Evolutionary conservation across 108 stramenopile species (phyloP).

Genomic region (Cylindrotheca fusiformis): DNA sequence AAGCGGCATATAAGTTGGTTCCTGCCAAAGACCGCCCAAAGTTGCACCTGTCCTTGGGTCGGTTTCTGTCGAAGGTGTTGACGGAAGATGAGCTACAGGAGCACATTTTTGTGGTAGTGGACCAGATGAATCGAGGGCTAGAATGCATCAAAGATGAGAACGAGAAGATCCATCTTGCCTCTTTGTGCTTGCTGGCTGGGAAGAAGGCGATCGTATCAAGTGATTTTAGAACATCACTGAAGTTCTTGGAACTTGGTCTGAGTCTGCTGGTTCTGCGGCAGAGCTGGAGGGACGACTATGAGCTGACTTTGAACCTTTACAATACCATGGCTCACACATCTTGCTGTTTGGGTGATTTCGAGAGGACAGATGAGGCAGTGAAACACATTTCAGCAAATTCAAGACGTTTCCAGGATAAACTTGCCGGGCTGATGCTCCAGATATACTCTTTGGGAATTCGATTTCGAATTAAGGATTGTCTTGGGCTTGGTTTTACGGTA

Average conservation of each 20-base stretch:
- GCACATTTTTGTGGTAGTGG: conserved; percentile 18
- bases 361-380: conserved; percentile 12
- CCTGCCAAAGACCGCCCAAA: conserved; percentile 3
- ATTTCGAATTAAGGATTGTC: conserved; percentile 16
- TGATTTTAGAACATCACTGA: conserved; percentile 18
- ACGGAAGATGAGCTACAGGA: conserved; percentile 10
- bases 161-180: conserved; percentile 20
- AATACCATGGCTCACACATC: conserved; percentile 23
- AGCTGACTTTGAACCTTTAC: conserved; percentile 21
- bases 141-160: conserved; percentile 13
- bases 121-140: conserved; percentile 13
- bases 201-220: conserved; percentile 13
- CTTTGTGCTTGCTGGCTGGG: conserved; percentile 23
- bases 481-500: conserved; percentile 20
- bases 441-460: conserved; percentile 27
- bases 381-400: conserved; percentile 19
- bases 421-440: conserved; percentile 16
- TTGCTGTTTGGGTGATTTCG: conserved; percentile 24
- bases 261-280: background rate
- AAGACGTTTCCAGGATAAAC: conserved; percentile 15
- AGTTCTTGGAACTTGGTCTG: conserved; percentile 16
- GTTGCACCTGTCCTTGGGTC: conserved; percentile 7
- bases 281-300: conserved; percentile 28
- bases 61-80: conserved; percentile 16
- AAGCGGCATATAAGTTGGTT: conserved; percentile 50